Evolutionary conservation across 225 moss, liverwort and hornwort species (phyloP).

Genomic region (Asterella californica): DNA sequence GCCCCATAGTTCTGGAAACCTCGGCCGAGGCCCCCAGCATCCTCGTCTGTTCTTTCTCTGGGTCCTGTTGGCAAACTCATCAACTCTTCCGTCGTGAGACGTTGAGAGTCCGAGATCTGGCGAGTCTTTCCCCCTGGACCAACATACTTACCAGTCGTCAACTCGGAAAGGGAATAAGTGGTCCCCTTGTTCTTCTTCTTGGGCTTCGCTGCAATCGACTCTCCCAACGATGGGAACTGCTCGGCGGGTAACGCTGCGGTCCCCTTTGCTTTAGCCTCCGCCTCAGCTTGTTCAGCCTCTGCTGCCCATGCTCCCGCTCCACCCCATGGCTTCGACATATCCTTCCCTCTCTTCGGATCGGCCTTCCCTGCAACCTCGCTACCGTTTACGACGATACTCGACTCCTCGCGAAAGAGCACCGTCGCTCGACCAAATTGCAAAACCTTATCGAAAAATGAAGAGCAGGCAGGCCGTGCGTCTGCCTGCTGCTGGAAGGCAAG

Average conservation of each 20-base stretch:
- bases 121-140: conserved; percentile 77
- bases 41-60: conserved; percentile 67
- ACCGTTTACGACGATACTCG: not conserved
- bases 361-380: not conserved
- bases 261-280: conserved; percentile 61
- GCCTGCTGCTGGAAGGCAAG: conserved; percentile 24
- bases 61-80: conserved; percentile 83
- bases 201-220: conserved; percentile 44
- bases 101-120: conserved; percentile 53
- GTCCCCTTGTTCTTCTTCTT: conserved; percentile 80
- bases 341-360: conserved; percentile 2
- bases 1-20: conserved; percentile 71
- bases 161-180: conserved; percentile 69
- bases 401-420: not conserved
- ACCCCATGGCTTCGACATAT: conserved; percentile 86
- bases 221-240: conserved; percentile 76
- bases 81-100: conserved; percentile 72
- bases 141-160: conserved; percentile 79
- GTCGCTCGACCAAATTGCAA: conserved; percentile 4
- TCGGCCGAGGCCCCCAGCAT: conserved; percentile 69
- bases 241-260: conserved; percentile 53
- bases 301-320: conserved; percentile 96
- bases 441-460: conserved; percentile 7
- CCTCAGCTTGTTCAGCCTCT: conserved; percentile 92
- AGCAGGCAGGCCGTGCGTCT: conserved; percentile 6